phyloP scores from a whole-genome alignment of 1,139 yeast genomes.

The Candida neerlandica region DNA sequence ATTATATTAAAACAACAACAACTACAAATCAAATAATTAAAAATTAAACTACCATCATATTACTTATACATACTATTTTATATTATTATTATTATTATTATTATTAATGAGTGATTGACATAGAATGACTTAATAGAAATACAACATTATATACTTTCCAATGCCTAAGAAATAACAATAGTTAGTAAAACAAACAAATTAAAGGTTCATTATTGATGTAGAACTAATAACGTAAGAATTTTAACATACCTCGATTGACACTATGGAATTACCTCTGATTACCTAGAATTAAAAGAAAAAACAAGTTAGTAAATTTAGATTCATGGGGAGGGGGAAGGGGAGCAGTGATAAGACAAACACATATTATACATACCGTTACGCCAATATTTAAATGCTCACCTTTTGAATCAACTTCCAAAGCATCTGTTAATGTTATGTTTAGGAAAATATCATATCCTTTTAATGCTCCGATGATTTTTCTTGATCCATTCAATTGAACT shows the following conservation, averaged over 20 bases:
- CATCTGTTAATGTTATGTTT: slow-evolving; percentile 74
- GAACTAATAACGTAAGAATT: neutral
- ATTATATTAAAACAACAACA: neutral
- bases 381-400: slow-evolving; percentile 60
- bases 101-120: neutral
- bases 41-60: neutral
- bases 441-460: slow-evolving; percentile 79
- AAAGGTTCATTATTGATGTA: neutral
- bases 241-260: slow-evolving; percentile 55
- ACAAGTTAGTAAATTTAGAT: neutral
- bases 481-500: slow-evolving; percentile 71
- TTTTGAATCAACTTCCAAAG: slow-evolving; percentile 58
- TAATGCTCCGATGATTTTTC: slow-evolving; percentile 71
- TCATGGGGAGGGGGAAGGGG: neutral
- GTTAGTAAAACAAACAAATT: slow-evolving; percentile 30
- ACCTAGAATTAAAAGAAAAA: slow-evolving; percentile 26
- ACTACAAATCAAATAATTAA: neutral
- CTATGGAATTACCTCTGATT: slow-evolving; percentile 62
- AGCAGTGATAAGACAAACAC: slow-evolving; percentile 5
- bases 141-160: slow-evolving; percentile 26
- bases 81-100: neutral
- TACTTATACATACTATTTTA: neutral
- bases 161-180: slow-evolving; percentile 23
- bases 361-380: slow-evolving; percentile 52
- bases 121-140: slow-evolving; percentile 6